A percentile compares a stretch with the other conserved stretches of the same genome.
These are phyloP conservation scores for Paramyrothecium roridum DNA, from an alignment of 2,329 filamentous ascomycete genomes.

Conservation along the genomic window DNA sequence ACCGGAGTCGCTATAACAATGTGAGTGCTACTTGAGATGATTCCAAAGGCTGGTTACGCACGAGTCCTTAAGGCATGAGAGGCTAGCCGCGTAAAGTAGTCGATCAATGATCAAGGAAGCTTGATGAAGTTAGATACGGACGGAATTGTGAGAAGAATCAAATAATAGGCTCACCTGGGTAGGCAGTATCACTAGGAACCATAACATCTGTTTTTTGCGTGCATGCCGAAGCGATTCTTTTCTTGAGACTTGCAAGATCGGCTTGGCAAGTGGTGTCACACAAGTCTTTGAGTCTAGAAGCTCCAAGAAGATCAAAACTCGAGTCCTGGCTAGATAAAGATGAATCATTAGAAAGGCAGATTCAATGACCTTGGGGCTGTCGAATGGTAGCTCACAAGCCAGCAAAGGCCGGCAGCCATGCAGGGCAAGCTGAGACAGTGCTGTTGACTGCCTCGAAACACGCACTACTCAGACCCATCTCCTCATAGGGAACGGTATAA, in stretches of 20 bases:
- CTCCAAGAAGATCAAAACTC: neutral
- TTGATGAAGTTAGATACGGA: neutral
- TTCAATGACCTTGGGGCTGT: neutral
- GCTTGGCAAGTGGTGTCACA: neutral
- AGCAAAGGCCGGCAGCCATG: neutral
- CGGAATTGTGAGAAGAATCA: neutral
- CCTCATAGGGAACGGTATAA: neutral
- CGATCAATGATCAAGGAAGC: neutral
- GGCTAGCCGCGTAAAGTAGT: neutral
- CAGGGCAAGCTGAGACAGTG: neutral
- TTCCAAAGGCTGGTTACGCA: neutral
- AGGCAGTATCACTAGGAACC: neutral
- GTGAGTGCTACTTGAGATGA: neutral
- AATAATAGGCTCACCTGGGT: neutral
- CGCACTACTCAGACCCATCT: neutral
- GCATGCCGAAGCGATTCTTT: neutral
- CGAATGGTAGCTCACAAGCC: neutral
- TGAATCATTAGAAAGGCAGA: neutral
- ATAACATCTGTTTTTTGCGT: neutral
- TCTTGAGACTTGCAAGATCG: neutral
- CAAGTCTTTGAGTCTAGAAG: neutral
- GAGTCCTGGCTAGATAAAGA: neutral
- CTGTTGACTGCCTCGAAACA: neutral
- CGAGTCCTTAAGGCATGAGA: neutral
- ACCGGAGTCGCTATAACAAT: neutral